Evolutionary conservation across 108 stramenopile genomes (phyloP), one percentile per base, ranked within the genome.

Genomic region (Nitzschia palea): DNA sequence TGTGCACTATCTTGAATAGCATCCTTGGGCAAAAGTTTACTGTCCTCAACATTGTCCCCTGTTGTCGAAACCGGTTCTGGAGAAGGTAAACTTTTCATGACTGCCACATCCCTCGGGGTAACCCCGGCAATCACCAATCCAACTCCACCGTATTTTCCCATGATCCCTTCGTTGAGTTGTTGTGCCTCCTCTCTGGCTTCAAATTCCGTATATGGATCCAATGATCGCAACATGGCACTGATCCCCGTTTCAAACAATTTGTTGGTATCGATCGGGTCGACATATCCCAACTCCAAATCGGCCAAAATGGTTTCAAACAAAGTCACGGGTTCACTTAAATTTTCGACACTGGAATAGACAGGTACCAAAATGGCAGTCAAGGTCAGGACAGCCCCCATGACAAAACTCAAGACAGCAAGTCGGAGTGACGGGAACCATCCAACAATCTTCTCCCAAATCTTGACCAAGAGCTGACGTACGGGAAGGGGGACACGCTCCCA

Each of bases 171-270:
- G 60, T 76, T 86, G 70, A 98, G 56, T 35, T 86, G 87, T 32
- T 65, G 62, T 15, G 96, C 94, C 43, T 93, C 89, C 40, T 87
- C 67, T 31, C 68, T 65, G 12, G 78, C 80, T 73, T 96, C 95
- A 68, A 94, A 98, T 73, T 97, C 95, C 15, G 97, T 98, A 71
- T 98, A 98, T 1, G 97, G 97, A 84, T 98, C 97, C 28, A 98
- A 72, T 3, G 82, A 85, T 27, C 78, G 69, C 17, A 97, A 81
- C 97, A 98, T 98, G 62, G 95, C 94, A 64, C 81, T 80, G 48
- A 98, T 76, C 4, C 95, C 97, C 4, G 95, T 95, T 80, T 97
- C 91, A 61, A 97, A 86, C 23, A 98, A 74, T 68, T 91, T 87
- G 62, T 89, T 83, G 20, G 90, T 87, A 62, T 95, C 90, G 29